These are phyloP conservation scores for Trypanosoma melophagium DNA, from an alignment of 208 protist species.

Conservation along the genomic window DNA sequence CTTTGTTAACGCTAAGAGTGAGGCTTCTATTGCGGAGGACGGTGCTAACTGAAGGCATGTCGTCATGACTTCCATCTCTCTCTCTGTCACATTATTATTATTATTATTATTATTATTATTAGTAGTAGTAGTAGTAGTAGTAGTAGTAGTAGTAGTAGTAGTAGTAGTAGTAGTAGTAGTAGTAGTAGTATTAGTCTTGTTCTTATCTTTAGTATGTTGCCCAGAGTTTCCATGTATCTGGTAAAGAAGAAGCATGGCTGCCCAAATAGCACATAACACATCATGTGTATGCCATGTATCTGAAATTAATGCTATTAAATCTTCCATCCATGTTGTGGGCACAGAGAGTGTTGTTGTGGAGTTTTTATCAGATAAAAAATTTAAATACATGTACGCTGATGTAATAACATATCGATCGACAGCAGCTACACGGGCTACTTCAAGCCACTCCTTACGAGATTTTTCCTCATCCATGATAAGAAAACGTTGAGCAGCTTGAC, in stretches of 20 bases:
- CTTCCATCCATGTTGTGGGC: constrained; percentile 49
- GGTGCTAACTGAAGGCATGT: constrained; percentile 27
- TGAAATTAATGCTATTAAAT: constrained; percentile 39
- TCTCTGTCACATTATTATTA: constrained; percentile 19
- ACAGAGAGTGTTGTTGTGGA: constrained; percentile 14
- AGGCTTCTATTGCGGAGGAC: constrained; percentile 25
- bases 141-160: background rate
- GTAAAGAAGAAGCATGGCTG: constrained; percentile 40
- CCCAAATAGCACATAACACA: constrained; percentile 58
- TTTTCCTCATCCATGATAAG: constrained; percentile 27
- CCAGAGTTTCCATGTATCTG: constrained; percentile 4
- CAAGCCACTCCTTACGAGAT: constrained; percentile 33
- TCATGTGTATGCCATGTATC: constrained; percentile 31
- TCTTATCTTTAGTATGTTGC: background rate
- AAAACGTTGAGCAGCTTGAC: constrained; percentile 20
- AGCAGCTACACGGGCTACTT: constrained; percentile 11
- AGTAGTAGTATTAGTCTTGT: too few species aligned
- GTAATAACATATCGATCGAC: constrained; percentile 52
- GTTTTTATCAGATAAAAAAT: constrained; percentile 34
- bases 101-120: background rate
- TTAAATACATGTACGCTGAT: constrained; percentile 66
- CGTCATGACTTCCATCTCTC: constrained; percentile 19
- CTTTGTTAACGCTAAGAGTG: constrained; percentile 7
- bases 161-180: background rate
- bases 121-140: too few species aligned